Evolutionary conservation across 768 basidiomycete genomes (phyloP), one percentile per base, ranked within the genome.

Genomic region (Russula abietina): DNA sequence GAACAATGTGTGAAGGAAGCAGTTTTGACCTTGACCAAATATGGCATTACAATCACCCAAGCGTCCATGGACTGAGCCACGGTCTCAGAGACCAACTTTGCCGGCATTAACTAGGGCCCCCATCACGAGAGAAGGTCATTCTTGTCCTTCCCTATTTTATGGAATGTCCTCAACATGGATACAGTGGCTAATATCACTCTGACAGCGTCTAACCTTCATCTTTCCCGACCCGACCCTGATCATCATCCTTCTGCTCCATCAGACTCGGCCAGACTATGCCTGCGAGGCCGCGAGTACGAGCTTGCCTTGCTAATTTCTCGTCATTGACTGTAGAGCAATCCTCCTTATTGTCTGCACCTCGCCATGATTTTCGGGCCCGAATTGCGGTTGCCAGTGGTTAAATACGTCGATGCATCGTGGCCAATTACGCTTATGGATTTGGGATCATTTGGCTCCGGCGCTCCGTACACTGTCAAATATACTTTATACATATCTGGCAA

Each of bases 391-490:
- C n/a, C n/a, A n/a, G n/a, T n/a, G n/a, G n/a, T n/a, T n/a, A n/a
- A n/a, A n/a, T n/a, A n/a, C 2, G 19, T 45, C 22, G 48, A 39
- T 43, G 12, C n/a, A 16, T 12, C 22, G 17, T 32, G 36, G 19
- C 32, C 17, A 3, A 0, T 30, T 19, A n/a, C 45, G 36, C 14
- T 12, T 36, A 2, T 26, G 28, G 55, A 36, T 28, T 28, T n/a
- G n/a, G n/a, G n/a, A n/a, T n/a, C n/a, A n/a, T n/a, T n/a, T 55
- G 38, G 19, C 22, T 55, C 55, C 30, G 22, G 61, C 61, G 61
- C 61, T 62, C 55, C 61, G 61, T 24, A n/a, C n/a, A 2, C 41
- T 33, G 55, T 57, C 56, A 62, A 50, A 57, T 38, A 57, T 24
- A 10, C 55, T 62, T 56, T 38, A n/a, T 54, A 33, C 26, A 19